These are phyloP conservation scores for Fusarium globosum DNA, from an alignment of 2,329 filamentous ascomycete genomes.

Conservation along the genomic window DNA sequence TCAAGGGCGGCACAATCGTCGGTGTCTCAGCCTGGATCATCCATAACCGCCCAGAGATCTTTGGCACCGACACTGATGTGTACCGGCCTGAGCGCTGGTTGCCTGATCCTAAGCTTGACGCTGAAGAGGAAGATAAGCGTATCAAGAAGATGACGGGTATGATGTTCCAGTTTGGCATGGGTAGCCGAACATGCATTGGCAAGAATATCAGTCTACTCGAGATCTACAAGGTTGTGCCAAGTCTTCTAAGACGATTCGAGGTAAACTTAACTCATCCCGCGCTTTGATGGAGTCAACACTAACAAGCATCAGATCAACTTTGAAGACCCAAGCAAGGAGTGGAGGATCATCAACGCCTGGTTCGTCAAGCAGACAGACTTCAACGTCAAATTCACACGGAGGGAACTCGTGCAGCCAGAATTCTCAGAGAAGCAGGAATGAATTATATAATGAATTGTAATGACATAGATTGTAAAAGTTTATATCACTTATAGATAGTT, in stretches of 20 bases:
- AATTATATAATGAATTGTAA: neutral
- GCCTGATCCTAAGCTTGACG: constrained; percentile 53
- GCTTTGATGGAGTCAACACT: neutral
- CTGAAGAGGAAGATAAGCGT: constrained; percentile 57
- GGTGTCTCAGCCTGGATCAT: constrained; percentile 82
- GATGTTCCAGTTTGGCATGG: constrained; percentile 74
- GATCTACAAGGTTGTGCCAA: constrained; percentile 71
- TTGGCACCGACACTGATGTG: constrained; percentile 72
- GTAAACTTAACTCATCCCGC: neutral
- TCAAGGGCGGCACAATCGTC: constrained; percentile 78
- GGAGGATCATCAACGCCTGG: constrained; percentile 71
- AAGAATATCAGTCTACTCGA: constrained; percentile 73
- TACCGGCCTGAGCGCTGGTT: constrained; percentile 78
- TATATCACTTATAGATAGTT: no score
- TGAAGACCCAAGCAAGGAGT: constrained; percentile 64
- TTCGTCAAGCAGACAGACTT: constrained; percentile 72
- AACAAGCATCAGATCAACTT: constrained; percentile 59
- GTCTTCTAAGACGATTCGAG: constrained; percentile 41
- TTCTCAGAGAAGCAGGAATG: constrained; percentile 15
- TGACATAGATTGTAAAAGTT: neutral
- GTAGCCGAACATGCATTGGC: constrained; percentile 76
- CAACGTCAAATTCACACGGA: constrained; percentile 56
- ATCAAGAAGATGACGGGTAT: constrained; percentile 45
- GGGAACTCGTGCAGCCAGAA: constrained; percentile 56
- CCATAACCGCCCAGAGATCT: constrained; percentile 74